Conservation (phyloP, 2,329 filamentous ascomycete species). For the Arachnomyces sp. region DNA sequence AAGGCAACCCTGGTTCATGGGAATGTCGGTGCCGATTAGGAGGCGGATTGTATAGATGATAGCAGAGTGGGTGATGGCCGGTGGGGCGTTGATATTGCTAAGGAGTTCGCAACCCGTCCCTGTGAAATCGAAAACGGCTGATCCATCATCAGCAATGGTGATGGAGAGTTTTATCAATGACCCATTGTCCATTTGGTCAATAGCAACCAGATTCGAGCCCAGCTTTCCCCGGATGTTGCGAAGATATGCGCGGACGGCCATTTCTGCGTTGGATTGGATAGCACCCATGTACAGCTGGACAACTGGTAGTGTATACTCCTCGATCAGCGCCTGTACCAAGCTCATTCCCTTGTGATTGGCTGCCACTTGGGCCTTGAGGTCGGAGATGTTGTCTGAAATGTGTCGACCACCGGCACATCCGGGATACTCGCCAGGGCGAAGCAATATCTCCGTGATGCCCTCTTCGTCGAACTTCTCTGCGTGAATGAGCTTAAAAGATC, state of each 20-base stretch:
- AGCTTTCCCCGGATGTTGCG: slow-evolving; percentile 64
- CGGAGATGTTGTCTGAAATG: slow-evolving; percentile 74
- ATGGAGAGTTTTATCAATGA: slow-evolving; percentile 62
- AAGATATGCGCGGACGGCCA: slow-evolving; percentile 65
- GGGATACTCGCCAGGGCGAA: slow-evolving; percentile 62
- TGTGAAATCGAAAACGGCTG: slow-evolving; percentile 68
- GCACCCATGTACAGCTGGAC: slow-evolving; percentile 79
- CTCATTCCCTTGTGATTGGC: slow-evolving; percentile 81
- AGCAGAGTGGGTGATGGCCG: slow-evolving; percentile 73
- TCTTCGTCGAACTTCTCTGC: slow-evolving; percentile 66
- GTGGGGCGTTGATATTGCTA: slow-evolving; percentile 71
- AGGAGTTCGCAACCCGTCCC: slow-evolving; percentile 76
- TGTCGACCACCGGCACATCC: slow-evolving; percentile 74
- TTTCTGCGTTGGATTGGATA: slow-evolving; percentile 74
- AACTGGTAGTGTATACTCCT: slow-evolving; percentile 69
- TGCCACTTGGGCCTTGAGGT: slow-evolving; percentile 78
- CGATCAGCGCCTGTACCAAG: slow-evolving; percentile 65
- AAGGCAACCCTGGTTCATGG: slow-evolving; percentile 78
- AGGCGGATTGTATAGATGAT: slow-evolving; percentile 82
- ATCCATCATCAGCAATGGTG: slow-evolving; percentile 63
- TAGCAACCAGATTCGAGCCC: slow-evolving; percentile 62
- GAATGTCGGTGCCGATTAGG: slow-evolving; percentile 73
- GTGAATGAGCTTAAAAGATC: slow-evolving; percentile 21
- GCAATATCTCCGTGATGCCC: slow-evolving; percentile 62
- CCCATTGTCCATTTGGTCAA: slow-evolving; percentile 84